These are phyloP conservation scores for Tuber microsphaerosporum DNA, from an alignment of 495 filamentous ascomycete genomes.

Conservation along the genomic window DNA sequence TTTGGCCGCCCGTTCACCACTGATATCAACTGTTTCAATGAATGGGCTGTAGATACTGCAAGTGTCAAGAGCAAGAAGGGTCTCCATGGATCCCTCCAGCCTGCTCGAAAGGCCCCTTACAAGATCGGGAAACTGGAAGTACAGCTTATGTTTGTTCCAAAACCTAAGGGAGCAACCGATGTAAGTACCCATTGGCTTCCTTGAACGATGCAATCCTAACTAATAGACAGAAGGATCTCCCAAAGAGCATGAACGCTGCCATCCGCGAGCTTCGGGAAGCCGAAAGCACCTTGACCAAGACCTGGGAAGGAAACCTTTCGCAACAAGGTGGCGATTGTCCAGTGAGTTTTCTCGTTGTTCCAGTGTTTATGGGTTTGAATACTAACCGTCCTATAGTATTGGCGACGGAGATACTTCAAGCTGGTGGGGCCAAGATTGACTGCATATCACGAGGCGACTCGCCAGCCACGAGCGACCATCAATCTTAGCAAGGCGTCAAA, in stretches of 20 bases:
- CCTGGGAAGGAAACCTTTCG: conserved; percentile 80
- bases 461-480: conserved; percentile 92
- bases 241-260: conserved; percentile 94
- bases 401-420: conserved; percentile 96
- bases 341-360: conserved; percentile 53
- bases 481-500: conserved; percentile 90
- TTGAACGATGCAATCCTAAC: conserved; percentile 22
- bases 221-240: conserved; percentile 66
- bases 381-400: conserved; percentile 58
- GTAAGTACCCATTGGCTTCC: conserved; percentile 40
- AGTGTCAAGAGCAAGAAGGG: conserved; percentile 87
- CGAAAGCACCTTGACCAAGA: conserved; percentile 61
- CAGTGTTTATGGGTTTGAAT: conserved; percentile 8
- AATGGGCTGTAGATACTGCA: conserved; percentile 83
- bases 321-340: conserved; percentile 97
- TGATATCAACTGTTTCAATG: conserved; percentile 90
- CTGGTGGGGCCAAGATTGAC: conserved; percentile 84
- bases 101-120: conserved; percentile 70
- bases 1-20: conserved; percentile 80
- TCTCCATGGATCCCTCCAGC: conserved; percentile 53
- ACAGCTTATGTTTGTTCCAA: conserved; percentile 88
- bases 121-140: conserved; percentile 88
- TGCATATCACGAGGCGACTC: conserved; percentile 90
- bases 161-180: conserved; percentile 77
- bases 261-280: conserved; percentile 87